Evolutionary conservation across 345 rosid genomes (phyloP), one percentile per base, ranked within the genome.

Genomic region (Populus simonii): DNA sequence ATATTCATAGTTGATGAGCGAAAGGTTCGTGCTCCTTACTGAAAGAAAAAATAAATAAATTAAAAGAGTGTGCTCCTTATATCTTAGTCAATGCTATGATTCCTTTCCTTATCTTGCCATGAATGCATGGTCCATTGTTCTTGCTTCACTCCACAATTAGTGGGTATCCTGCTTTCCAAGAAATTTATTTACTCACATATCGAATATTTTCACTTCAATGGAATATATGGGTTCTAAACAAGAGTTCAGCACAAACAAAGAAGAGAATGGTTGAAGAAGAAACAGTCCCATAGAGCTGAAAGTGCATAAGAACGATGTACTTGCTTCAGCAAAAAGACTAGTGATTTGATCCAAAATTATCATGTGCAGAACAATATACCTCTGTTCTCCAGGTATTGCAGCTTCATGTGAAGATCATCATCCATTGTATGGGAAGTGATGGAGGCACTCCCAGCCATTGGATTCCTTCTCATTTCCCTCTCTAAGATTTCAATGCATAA

Each of bases 371-470:
- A 72, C 18, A 75, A 43, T n/a, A 59, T 85, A 93, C 99, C 99
- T 93, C 97, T 84, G 78, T 92, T 96, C 88, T 96, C 99, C 76
- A 96, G 87, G 88, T 96, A 92, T 17, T 91, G 77, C 73, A 96
- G 84, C 79, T 88, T 93, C 97, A 91, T 92, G 80, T 89, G 94
- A 55, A 93, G 82, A 92, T 96, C 95, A 80, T 96, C 97, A 11
- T 86, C 82, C 68, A 81, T 45, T n/a, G 89, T 71, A 33, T 91
- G 90, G 22, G 87, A 87, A 65, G 89, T 80, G 59, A 83, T 78
- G 8, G 90, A 86, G 63, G 77, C 80, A 83, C 84, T 85, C 6
- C 85, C 87, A 39, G 85, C 88, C 88, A 90, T 81, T n/a, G 91
- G 96, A 66, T 87, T 91, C 85, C 94, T 93, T 83, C 90, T 43